phyloP scores from a whole-genome alignment of 1,284 basidiomycete genomes.

The Malassezia obtusa region DNA sequence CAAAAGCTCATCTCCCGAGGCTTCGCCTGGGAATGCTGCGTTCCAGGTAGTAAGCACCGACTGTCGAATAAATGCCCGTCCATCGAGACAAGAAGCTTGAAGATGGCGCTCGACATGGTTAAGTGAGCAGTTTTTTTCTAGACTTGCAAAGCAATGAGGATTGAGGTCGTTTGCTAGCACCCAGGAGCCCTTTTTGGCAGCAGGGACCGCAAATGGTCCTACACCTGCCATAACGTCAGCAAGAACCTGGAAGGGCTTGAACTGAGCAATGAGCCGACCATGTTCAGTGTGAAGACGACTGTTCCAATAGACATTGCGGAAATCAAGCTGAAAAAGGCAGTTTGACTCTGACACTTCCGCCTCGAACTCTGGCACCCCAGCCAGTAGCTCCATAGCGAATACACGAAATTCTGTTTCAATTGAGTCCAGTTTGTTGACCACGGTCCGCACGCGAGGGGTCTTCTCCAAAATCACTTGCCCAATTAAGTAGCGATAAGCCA shows the following conservation, averaged over 20 bases:
- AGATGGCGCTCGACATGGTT: constrained; percentile 34
- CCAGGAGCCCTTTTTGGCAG: constrained; percentile 65
- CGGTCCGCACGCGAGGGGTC: constrained; percentile 64
- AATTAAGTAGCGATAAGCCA: constrained; percentile 81
- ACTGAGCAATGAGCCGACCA: constrained; percentile 64
- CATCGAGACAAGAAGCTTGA: constrained; percentile 27
- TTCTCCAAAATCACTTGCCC: constrained; percentile 64
- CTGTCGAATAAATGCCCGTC: constrained; percentile 27
- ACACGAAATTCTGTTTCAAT: constrained; percentile 83
- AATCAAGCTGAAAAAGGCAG: constrained; percentile 86
- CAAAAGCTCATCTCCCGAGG: neutral
- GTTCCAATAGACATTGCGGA: constrained; percentile 95
- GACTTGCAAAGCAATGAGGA: constrained; percentile 70
- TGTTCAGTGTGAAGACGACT: constrained; percentile 87
- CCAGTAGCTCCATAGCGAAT: constrained; percentile 93
- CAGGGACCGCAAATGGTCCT: constrained; percentile 88
- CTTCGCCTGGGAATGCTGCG: constrained; percentile 19
- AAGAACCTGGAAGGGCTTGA: constrained; percentile 60
- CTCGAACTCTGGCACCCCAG: constrained; percentile 73
- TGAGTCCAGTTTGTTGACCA: constrained; percentile 86
- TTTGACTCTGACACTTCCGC: constrained; percentile 56
- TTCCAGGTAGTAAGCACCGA: constrained; percentile 24
- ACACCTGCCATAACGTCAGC: constrained; percentile 96
- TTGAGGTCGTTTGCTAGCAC: constrained; percentile 92
- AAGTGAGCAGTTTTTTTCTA: constrained; percentile 48